These are phyloP conservation scores for Xenoacremonium recifei DNA, from an alignment of 2,329 filamentous ascomycete genomes.

Conservation along the genomic window DNA sequence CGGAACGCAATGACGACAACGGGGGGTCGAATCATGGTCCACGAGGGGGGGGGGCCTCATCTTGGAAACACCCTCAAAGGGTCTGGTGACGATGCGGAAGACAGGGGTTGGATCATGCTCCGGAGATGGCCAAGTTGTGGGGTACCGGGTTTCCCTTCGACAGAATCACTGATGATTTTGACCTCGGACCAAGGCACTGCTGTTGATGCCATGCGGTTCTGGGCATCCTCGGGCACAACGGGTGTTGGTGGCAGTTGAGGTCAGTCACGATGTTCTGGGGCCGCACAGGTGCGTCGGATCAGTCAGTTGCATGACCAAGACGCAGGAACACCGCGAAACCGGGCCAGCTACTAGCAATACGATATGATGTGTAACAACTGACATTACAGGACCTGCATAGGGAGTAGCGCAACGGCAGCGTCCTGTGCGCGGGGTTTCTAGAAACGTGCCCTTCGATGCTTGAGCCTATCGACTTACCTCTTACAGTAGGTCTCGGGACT, in stretches of 20 bases:
- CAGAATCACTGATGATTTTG: not conserved
- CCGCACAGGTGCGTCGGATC: too few relatives aligned
- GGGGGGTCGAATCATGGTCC: not conserved
- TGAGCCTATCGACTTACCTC: not conserved
- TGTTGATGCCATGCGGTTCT: not conserved
- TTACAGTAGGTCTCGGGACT: not conserved
- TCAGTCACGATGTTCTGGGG: too few relatives aligned
- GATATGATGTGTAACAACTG: not conserved
- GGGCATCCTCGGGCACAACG: too few relatives aligned
- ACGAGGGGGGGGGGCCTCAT: not conserved
- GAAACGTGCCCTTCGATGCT: not conserved
- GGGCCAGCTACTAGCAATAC: not conserved
- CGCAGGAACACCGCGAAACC: not conserved
- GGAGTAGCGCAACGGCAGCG: too few relatives aligned
- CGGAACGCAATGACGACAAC: not conserved
- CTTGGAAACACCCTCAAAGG: not conserved
- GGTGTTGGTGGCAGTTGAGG: too few relatives aligned
- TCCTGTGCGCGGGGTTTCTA: not conserved
- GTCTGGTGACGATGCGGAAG: not conserved
- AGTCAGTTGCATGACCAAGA: too few relatives aligned
- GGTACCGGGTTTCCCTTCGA: not conserved
- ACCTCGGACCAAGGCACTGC: not conserved
- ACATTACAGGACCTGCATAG: not conserved
- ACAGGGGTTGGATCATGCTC: not conserved
- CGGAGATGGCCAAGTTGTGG: not conserved